Evolutionary conservation across 1,284 basidiomycete genomes (phyloP).

Genomic region (Polyporus tsugae): DNA sequence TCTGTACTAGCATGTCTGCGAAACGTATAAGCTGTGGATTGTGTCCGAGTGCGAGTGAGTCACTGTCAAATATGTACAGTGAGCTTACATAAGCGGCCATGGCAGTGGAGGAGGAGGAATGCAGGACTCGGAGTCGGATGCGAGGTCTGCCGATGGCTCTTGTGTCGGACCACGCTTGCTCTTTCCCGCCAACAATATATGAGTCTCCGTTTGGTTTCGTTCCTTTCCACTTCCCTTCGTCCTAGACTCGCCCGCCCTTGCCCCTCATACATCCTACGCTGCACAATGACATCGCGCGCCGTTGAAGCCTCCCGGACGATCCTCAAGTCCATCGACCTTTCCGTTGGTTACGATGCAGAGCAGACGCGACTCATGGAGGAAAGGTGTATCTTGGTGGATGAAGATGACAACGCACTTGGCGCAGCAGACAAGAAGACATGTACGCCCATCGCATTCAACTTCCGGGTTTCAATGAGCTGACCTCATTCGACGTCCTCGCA

Average conservation of each 20-base stretch:
- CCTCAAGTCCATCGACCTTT: slow-evolving; percentile 76
- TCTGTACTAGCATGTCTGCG: not conserved
- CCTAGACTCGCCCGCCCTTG: slow-evolving; percentile 19
- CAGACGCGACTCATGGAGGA: slow-evolving; percentile 96
- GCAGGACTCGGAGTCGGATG: not conserved
- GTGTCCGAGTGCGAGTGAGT: too few relatives aligned
- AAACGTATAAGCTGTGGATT: not conserved
- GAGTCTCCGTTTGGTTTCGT: slow-evolving; percentile 32
- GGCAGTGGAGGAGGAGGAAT: not conserved
- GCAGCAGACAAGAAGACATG: slow-evolving; percentile 98
- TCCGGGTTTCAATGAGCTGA: not conserved
- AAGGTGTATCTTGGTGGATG: slow-evolving; percentile 94
- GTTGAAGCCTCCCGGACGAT: slow-evolving; percentile 64
- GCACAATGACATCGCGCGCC: slow-evolving; percentile 51
- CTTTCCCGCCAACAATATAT: slow-evolving; percentile 30
- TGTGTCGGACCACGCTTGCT: slow-evolving; percentile 32
- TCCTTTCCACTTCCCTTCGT: slow-evolving; percentile 33
- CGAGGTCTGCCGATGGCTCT: slow-evolving; percentile 21
- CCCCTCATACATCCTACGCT: slow-evolving; percentile 15
- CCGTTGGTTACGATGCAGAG: slow-evolving; percentile 76
- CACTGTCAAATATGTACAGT: too few relatives aligned
- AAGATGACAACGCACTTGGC: slow-evolving; percentile 88
- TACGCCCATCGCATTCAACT: slow-evolving; percentile 49
- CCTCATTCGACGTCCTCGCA: slow-evolving; percentile 41
- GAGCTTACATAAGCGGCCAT: not conserved